Percentiles rank a stretch among this genome's conserved stretches.
Conservation (phyloP, 2,329 filamentous ascomycete genomes). For the Cladosporium colombiae region DNA sequence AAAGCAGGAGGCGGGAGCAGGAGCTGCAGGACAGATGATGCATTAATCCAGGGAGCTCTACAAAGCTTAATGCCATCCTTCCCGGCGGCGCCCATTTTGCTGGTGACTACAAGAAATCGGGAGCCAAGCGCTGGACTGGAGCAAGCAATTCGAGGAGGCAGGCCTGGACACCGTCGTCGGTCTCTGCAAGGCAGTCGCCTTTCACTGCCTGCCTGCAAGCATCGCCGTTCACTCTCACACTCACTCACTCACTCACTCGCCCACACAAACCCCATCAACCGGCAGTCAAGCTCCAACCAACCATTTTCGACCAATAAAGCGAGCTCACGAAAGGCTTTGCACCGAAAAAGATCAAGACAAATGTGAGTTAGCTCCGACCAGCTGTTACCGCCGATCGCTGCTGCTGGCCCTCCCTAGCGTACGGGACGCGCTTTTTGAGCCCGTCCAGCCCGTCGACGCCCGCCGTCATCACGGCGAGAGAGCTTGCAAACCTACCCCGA, state of each 20-base stretch:
- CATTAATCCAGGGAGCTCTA: conserved; percentile 1
- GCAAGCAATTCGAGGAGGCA: neutral
- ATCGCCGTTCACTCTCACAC: neutral
- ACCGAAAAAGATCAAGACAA: neutral
- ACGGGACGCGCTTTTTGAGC: conserved; percentile 3
- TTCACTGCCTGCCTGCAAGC: neutral
- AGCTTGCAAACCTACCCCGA: conserved; percentile 8
- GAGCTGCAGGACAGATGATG: conserved; percentile 3
- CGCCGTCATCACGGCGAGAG: conserved; percentile 4
- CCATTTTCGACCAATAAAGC: neutral
- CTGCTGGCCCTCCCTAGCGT: neutral
- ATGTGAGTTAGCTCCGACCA: conserved; percentile 2
- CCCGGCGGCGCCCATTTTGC: neutral
- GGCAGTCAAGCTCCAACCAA: neutral
- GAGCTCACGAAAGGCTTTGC: neutral
- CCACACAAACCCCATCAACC: neutral
- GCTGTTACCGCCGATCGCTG: neutral
- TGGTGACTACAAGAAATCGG: conserved; percentile 7
- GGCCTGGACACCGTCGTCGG: neutral
- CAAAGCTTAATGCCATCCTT: conserved; percentile 3
- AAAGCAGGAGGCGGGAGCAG: conserved; percentile 7
- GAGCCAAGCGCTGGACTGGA: neutral
- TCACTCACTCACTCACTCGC: too few relatives aligned
- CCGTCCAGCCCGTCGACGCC: neutral
- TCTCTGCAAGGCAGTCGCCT: neutral